A percentile compares a stretch with the other conserved stretches of the same genome.
Conservation (phyloP, 202 grass and related monocot species). For the Brachypodium distachyon region DNA sequence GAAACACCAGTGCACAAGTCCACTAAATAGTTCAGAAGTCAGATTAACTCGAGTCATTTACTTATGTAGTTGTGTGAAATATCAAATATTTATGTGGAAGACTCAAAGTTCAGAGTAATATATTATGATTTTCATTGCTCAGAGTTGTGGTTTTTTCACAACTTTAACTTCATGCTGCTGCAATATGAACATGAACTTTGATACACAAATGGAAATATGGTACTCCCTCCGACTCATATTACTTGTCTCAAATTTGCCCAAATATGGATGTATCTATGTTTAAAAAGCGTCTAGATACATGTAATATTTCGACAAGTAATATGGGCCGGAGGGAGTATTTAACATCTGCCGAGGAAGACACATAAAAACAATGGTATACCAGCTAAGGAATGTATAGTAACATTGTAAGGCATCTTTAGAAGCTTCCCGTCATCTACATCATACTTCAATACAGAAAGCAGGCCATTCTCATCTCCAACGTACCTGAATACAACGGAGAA, state of each 20-base stretch:
- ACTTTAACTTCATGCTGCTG: neutral
- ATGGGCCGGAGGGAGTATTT: no score
- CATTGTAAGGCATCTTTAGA: slow-evolving; percentile 72
- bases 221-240: no score
- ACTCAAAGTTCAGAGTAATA: neutral
- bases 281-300: no score
- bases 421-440: slow-evolving; percentile 75
- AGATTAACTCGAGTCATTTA: slow-evolving; percentile 9
- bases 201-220: neutral
- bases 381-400: slow-evolving; percentile 46
- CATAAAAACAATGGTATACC: slow-evolving; percentile 31
- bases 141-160: neutral
- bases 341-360: neutral
- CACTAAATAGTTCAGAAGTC: neutral
- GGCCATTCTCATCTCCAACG: slow-evolving; percentile 91
- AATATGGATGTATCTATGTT: no score
- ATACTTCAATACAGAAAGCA: slow-evolving; percentile 84
- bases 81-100: slow-evolving; percentile 8
- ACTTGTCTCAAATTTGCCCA: no score
- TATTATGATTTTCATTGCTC: neutral
- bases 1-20: neutral
- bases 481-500: slow-evolving; percentile 48
- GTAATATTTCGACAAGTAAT: no score
- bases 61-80: neutral
- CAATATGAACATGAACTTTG: neutral